Evolutionary conservation across 139 green algal genomes (phyloP), one percentile per base, ranked within the genome.

Genomic region (Dunaliella primolecta): DNA sequence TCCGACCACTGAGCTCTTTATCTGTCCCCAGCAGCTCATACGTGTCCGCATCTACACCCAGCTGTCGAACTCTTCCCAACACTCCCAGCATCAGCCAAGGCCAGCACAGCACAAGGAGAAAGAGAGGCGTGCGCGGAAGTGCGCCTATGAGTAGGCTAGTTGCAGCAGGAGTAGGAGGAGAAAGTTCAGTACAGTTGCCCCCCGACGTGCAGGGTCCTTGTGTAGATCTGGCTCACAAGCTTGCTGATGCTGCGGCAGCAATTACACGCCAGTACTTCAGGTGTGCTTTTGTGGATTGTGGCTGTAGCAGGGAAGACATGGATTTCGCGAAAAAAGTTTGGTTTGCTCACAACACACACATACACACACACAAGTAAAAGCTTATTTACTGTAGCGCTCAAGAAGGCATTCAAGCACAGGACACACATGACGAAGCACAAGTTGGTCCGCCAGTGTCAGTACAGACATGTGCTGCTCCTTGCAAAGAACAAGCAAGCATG

Each of bases 191-290:
- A n/a, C 3, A 33, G 30, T 70, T 89, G 32, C 86, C 86, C 11
- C 11, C 36, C 0, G 78, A 84, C 71, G 84, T 89, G 32, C 74
- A 87, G 70, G 82, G 86, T 25, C 84, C 84, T 3, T 90, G 88
- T 55, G 81, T 96, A 0, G 55, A 86, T 7, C 79, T 97, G 0
- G 95, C 94, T 0, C 86, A 97, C 71, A 56, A 89, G 64, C 84
- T 98, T 29, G 94, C 95, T 0, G 94, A 98, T 75, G 91, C 91
- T 23, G 95, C 95, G 0, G 94, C 88, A 1, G 70, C 80, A 1
- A 83, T 98, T 23, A 96, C 93, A 0, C 82, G 70, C 24, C 83
- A 89, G 36, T 97, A 96, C 87, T 98, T 98, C 89, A 91, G 93
- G 89, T 88, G 32, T 34, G 55, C 15, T 77, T 56, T 29, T 33